Evolutionary conservation across 495 filamentous ascomycete genomes (phyloP).

Genomic region (Articulospora tetracladia): DNA sequence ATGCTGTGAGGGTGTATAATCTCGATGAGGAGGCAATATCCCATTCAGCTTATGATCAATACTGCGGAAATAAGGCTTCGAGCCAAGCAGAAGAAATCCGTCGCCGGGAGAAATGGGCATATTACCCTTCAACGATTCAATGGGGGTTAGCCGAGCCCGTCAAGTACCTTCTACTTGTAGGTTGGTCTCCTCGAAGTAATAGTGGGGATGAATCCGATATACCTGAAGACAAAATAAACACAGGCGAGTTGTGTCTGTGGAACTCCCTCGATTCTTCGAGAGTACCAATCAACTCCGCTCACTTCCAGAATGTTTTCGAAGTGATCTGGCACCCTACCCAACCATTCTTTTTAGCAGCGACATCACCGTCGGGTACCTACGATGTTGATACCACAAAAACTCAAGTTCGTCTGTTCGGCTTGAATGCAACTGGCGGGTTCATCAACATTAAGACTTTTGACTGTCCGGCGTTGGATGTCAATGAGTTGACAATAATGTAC

Average conservation of each 20-base stretch:
- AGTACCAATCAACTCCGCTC: slow-evolving; percentile 41
- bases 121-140: slow-evolving; percentile 66
- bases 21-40: slow-evolving; percentile 26
- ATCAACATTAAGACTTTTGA: slow-evolving; percentile 43
- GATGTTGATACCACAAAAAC: slow-evolving; percentile 28
- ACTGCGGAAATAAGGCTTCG: slow-evolving; percentile 11
- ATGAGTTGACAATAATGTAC: slow-evolving; percentile 67
- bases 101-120: slow-evolving; percentile 41
- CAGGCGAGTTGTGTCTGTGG: slow-evolving; percentile 75
- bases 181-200: slow-evolving; percentile 60
- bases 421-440: slow-evolving; percentile 12
- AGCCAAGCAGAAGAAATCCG: slow-evolving; percentile 9
- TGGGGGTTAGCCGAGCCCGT: slow-evolving; percentile 58
- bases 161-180: slow-evolving; percentile 63
- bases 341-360: slow-evolving; percentile 56
- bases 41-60: slow-evolving; percentile 16
- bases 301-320: slow-evolving; percentile 74
- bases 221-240: slow-evolving; percentile 42
- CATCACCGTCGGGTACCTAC: slow-evolving; percentile 41
- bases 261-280: slow-evolving; percentile 47
- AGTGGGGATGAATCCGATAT: slow-evolving; percentile 48
- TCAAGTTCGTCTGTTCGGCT: slow-evolving; percentile 42
- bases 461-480: slow-evolving; percentile 81
- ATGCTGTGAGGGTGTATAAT: slow-evolving; percentile 46
- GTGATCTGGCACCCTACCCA: slow-evolving; percentile 69